A percentile compares a stretch with the other conserved stretches of the same genome.
These are phyloP conservation scores for Lasiodiplodia hormozganensis DNA, from an alignment of 2,329 filamentous ascomycete genomes.

Conservation along the genomic window DNA sequence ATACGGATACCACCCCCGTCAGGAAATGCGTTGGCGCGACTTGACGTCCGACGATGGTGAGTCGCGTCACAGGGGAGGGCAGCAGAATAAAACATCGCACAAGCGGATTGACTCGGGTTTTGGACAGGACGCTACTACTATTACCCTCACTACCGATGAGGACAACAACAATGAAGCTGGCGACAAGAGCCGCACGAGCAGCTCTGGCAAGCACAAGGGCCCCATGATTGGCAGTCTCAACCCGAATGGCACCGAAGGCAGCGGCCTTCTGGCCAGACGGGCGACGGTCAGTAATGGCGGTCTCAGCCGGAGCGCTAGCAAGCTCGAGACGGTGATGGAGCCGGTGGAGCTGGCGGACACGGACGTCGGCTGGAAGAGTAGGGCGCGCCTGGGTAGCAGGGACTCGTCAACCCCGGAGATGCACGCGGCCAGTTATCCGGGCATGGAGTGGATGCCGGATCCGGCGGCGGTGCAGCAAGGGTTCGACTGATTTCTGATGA, in stretches of 20 bases:
- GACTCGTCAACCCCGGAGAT: constrained; percentile 55
- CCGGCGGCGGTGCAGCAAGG: not conserved
- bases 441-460: constrained; percentile 71
- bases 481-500: not conserved
- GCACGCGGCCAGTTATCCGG: constrained; percentile 72
- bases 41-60: constrained; percentile 3
- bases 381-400: not conserved
- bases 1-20: constrained; percentile 11
- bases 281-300: not conserved
- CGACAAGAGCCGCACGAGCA: not conserved
- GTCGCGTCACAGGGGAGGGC: no score
- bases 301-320: constrained; percentile 1
- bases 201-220: not conserved
- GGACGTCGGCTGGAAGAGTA: constrained; percentile 4
- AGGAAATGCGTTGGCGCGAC: constrained; percentile 23
- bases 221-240: not conserved
- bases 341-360: constrained; percentile 26
- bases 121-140: not conserved
- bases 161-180: not conserved
- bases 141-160: not conserved
- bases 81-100: not conserved
- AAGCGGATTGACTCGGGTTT: constrained; percentile 19
- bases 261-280: not conserved
- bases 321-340: constrained; percentile 22
- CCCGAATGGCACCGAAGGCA: not conserved